These are phyloP conservation scores for Noccaea caerulescens DNA, from an alignment of 345 rosid genomes.

Conservation along the genomic window DNA sequence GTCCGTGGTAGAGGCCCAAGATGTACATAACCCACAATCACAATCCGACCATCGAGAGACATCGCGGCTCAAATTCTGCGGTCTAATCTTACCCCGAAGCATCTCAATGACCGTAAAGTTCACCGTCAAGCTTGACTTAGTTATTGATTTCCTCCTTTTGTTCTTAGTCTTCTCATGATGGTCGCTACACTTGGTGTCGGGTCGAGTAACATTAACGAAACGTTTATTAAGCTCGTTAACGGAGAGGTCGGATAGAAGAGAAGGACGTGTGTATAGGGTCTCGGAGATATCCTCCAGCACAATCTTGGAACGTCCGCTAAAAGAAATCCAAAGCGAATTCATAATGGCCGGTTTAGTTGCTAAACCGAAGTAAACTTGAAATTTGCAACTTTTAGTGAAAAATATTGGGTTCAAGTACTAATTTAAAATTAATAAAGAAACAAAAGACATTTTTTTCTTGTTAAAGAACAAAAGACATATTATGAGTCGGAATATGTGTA, in stretches of 20 bases:
- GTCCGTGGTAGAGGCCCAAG: constrained; percentile 61
- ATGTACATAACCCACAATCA: constrained; percentile 74
- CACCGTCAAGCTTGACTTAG: constrained; percentile 45
- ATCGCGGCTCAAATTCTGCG: constrained; percentile 20
- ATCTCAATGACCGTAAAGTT: constrained; percentile 75
- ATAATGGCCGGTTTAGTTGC: neutral
- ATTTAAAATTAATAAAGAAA: neutral
- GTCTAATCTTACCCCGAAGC: constrained; percentile 46
- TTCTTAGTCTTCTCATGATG: constrained; percentile 44
- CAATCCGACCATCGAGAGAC: constrained; percentile 94
- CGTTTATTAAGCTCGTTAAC: constrained; percentile 34
- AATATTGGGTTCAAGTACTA: neutral
- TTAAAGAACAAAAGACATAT: neutral
- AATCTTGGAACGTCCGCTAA: constrained; percentile 58
- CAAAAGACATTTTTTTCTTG: too few species aligned
- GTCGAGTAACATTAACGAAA: constrained; percentile 49
- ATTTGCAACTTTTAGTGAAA: neutral
- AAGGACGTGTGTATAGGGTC: constrained; percentile 79
- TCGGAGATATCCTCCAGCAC: constrained; percentile 89
- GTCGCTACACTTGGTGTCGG: constrained; percentile 40
- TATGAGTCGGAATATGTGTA: neutral
- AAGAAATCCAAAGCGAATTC: constrained; percentile 6
- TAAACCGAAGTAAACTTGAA: constrained; percentile 1
- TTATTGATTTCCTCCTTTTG: constrained; percentile 42
- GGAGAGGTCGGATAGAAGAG: constrained; percentile 53